A percentile compares a stretch with the other conserved stretches of the same genome.
phyloP scores from a whole-genome alignment of 495 filamentous ascomycete genomes.

The Penicillium pancosmium region DNA sequence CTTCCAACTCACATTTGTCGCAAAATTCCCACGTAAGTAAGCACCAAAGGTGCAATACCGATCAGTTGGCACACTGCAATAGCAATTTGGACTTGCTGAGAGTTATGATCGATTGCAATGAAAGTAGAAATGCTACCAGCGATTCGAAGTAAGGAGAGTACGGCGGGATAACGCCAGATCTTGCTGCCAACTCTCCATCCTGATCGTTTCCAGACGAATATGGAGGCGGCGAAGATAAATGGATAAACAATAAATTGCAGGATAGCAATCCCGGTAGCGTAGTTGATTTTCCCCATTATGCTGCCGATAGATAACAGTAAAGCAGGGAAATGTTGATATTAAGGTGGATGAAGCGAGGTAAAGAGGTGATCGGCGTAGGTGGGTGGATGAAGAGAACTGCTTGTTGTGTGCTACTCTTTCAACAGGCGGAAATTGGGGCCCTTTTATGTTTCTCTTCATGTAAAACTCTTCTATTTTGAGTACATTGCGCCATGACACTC shows the following conservation, averaged over 20 bases:
- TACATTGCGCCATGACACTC: background rate
- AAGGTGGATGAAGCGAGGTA: too few species aligned
- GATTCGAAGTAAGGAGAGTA: slow-evolving; percentile 34
- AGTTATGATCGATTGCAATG: slow-evolving; percentile 23
- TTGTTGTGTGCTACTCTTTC: background rate
- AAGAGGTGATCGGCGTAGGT: too few species aligned
- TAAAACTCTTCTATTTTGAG: background rate
- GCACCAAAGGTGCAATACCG: slow-evolving; percentile 33
- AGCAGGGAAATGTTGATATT: too few species aligned
- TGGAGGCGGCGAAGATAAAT: slow-evolving; percentile 19
- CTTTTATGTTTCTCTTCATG: background rate
- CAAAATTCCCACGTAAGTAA: slow-evolving; percentile 33
- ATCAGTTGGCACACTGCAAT: slow-evolving; percentile 33
- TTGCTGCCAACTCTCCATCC: slow-evolving; percentile 32
- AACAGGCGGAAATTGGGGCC: background rate
- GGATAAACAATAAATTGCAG: slow-evolving; percentile 35
- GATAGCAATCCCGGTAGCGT: slow-evolving; percentile 33
- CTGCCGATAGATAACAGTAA: too few species aligned
- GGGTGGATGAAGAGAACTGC: background rate
- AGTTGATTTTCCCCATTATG: slow-evolving; percentile 26
- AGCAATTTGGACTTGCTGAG: slow-evolving; percentile 21
- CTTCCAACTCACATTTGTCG: slow-evolving; percentile 31
- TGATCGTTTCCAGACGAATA: slow-evolving; percentile 34
- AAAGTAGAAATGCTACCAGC: slow-evolving; percentile 30
- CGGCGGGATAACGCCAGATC: slow-evolving; percentile 32